Evolutionary conservation across 1,139 yeast genomes (phyloP), one percentile per base, ranked within the genome.

Genomic region (Debaryomyces sp.): DNA sequence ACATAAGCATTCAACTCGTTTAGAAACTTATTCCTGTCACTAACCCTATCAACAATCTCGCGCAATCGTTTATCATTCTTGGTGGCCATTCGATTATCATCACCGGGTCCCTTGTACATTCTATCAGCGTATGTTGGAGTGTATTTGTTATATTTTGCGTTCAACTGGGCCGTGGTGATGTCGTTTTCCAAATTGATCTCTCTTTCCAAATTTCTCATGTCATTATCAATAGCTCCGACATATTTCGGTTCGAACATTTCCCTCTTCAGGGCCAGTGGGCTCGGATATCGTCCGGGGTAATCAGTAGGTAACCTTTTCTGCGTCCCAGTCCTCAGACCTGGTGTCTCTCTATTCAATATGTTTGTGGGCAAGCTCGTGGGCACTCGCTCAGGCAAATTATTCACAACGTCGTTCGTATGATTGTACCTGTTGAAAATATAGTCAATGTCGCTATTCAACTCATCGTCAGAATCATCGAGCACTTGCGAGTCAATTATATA

Each of bases 401-500:
- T 38, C 43, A 44, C 41, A 2, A 38, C 6, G n/a, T 42, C 49
- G 18, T 37, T 33, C 1, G 49, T 46, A 4, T 37, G 46, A 18
- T 32, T 37, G 26, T 46, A 46, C 8, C 37, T 27, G 15, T 38
- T 44, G 43, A 46, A 43, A 18, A 46, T 38, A 26, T 42, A 46
- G 22, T 46, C 49, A 13, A 46, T 22, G 21, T 46, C 49, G 22
- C 41, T 38, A 27, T 47, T 46, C 44, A 62, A 50, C n/a, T 66
- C 71, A 23, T 63, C 67, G 48, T 65, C 70, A 2, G 68, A 62
- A 43, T 57, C 65, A 40, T 60, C 64, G 10, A 51, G 36, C 17
- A n/a, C 40, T 8, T 29, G 41, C 33, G 40, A 22, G 13, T 50
- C 54, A 18, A 46, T 46, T 23, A 52, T 35, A 27, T 34, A 30